Conservation (phyloP, 1,139 yeast species). For the Casaregolazyma suthepensis region DNA sequence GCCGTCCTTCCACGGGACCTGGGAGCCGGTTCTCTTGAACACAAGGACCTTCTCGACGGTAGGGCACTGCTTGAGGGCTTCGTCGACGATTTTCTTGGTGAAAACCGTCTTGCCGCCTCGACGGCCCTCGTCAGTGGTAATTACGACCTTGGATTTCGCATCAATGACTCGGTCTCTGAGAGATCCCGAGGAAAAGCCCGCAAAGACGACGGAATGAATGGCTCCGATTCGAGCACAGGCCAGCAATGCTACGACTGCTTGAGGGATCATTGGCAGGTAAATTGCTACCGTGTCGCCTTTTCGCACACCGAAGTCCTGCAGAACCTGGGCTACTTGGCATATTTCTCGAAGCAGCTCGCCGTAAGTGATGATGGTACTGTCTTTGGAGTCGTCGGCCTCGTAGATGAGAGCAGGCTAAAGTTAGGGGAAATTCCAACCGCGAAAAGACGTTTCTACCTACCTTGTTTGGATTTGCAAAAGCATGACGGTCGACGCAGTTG, state of each 20-base stretch:
- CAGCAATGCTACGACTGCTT: conserved; percentile 88
- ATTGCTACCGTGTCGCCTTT: conserved; percentile 97
- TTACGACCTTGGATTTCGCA: conserved; percentile 81
- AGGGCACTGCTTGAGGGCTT: conserved; percentile 76
- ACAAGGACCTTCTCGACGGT: conserved; percentile 78
- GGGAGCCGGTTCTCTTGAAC: conserved; percentile 76
- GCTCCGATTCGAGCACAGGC: conserved; percentile 97
- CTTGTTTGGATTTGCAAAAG: conserved; percentile 78
- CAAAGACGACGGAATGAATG: conserved; percentile 91
- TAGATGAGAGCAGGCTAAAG: conserved; percentile 62
- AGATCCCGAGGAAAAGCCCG: conserved; percentile 94
- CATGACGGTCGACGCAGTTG: conserved; percentile 97
- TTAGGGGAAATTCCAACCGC: not conserved
- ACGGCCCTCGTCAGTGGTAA: conserved; percentile 93
- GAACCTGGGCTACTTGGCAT: conserved; percentile 80
- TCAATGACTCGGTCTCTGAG: conserved; percentile 85
- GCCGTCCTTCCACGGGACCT: conserved; percentile 64
- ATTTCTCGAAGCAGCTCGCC: conserved; percentile 85
- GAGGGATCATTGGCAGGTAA: conserved; percentile 96
- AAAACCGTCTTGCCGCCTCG: conserved; percentile 93
- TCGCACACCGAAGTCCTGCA: conserved; percentile 77
- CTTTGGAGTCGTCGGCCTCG: conserved; percentile 90
- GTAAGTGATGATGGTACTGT: conserved; percentile 64
- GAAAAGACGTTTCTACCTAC: no score
- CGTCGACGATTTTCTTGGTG: conserved; percentile 92